These are phyloP conservation scores for Apiospora saccharicola DNA, from an alignment of 2,329 filamentous ascomycete genomes.

Conservation along the genomic window DNA sequence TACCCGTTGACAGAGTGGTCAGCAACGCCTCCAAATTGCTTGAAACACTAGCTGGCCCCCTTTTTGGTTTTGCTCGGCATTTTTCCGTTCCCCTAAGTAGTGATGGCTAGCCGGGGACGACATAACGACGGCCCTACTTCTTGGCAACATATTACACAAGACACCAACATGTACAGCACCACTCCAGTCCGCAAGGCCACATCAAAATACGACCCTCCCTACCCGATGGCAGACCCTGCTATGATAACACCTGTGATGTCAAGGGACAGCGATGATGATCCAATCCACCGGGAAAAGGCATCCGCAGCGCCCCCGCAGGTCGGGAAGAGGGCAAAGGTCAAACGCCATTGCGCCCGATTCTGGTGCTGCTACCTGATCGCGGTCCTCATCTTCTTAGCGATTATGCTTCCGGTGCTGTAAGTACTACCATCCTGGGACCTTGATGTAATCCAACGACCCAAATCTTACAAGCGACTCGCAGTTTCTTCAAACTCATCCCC, in stretches of 20 bases:
- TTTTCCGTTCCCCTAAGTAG: not conserved
- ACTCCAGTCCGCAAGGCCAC: not conserved
- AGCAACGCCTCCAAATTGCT: conserved; percentile 5
- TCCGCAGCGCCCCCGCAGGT: conserved; percentile 25
- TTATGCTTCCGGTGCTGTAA: conserved; percentile 49
- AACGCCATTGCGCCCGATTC: conserved; percentile 46
- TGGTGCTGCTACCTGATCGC: conserved; percentile 47
- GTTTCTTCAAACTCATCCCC: conserved; percentile 49
- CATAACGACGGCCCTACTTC: not conserved
- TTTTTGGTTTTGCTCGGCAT: not conserved
- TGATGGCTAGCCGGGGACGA: not conserved
- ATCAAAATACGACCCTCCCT: not conserved
- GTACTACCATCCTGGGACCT: conserved; percentile 23
- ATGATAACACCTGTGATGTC: not conserved
- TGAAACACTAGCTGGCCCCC: conserved; percentile 4
- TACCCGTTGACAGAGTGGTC: not conserved
- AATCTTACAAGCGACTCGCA: conserved; percentile 27
- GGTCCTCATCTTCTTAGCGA: conserved; percentile 45
- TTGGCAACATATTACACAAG: not conserved
- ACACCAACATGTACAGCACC: not conserved
- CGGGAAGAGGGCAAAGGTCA: conserved; percentile 39
- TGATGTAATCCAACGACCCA: not conserved
- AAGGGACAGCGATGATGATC: conserved; percentile 2
- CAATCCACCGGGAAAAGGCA: conserved; percentile 18
- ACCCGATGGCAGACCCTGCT: not conserved